Evolutionary conservation across 1,284 basidiomycete species (phyloP).

Genomic region (Sporisorium iseilematis-ciliati): DNA sequence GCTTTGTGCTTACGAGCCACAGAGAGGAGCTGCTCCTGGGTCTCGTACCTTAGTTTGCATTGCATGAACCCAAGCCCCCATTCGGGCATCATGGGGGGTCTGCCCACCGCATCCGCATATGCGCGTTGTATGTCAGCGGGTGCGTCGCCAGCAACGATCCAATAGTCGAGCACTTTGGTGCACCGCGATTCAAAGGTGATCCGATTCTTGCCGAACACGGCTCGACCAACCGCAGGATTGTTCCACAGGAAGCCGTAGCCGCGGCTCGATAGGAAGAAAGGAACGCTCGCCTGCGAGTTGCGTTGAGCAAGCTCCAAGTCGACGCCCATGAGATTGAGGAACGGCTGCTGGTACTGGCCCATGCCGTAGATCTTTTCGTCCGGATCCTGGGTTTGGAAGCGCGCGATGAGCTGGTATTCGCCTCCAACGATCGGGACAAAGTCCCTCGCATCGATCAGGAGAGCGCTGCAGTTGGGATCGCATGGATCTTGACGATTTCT

Average conservation of each 20-base stretch:
- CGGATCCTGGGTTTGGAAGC: slow-evolving; percentile 32
- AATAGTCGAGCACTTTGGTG: slow-evolving; percentile 32
- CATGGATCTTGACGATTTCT: slow-evolving; percentile 25
- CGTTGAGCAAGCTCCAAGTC: slow-evolving; percentile 38
- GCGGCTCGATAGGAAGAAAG: slow-evolving; percentile 31
- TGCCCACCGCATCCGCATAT: slow-evolving; percentile 21
- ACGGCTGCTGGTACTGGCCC: slow-evolving; percentile 38
- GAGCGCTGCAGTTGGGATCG: slow-evolving; percentile 38
- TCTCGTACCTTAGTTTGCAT: slow-evolving; percentile 39
- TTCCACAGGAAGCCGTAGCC: slow-evolving; percentile 45
- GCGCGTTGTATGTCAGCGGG: slow-evolving; percentile 25
- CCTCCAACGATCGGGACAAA: slow-evolving; percentile 24
- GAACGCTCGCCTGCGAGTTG: slow-evolving; percentile 37
- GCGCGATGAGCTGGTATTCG: slow-evolving; percentile 25
- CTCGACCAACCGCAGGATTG: slow-evolving; percentile 34
- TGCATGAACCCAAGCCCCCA: slow-evolving; percentile 34
- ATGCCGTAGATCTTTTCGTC: slow-evolving; percentile 40
- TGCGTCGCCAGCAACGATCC: slow-evolving; percentile 32
- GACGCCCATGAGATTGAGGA: slow-evolving; percentile 26
- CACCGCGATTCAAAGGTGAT: slow-evolving; percentile 36
- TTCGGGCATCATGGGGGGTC: slow-evolving; percentile 38
- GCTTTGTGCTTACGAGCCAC: slow-evolving; percentile 32
- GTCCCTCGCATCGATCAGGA: slow-evolving; percentile 34
- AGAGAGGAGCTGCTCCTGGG: slow-evolving; percentile 28
- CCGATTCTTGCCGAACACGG: slow-evolving; percentile 31